Evolutionary conservation across 2,329 filamentous ascomycete genomes (phyloP).

Genomic region (Pseudogymnoascus sp.): DNA sequence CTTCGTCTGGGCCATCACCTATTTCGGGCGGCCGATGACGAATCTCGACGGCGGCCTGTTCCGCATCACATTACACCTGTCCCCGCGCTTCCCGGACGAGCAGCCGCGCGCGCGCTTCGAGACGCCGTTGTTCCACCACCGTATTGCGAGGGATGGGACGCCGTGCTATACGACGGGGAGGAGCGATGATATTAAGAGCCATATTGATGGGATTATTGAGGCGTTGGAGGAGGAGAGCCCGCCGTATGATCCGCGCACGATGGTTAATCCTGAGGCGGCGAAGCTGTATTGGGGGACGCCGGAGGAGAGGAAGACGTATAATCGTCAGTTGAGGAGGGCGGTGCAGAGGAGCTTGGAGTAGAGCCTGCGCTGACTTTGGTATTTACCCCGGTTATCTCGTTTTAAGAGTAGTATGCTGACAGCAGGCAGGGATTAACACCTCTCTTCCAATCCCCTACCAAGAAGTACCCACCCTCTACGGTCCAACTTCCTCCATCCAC

Average conservation of each 20-base stretch:
- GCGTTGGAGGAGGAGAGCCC: slow-evolving; percentile 82
- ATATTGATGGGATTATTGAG: slow-evolving; percentile 76
- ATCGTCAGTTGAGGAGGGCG: slow-evolving; percentile 68
- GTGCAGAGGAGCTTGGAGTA: slow-evolving; percentile 63
- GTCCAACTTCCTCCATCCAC: background rate
- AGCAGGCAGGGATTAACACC: no score
- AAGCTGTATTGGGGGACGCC: slow-evolving; percentile 77
- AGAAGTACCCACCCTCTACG: no score
- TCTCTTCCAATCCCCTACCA: background rate
- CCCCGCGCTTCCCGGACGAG: slow-evolving; percentile 77
- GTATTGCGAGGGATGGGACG: slow-evolving; percentile 71
- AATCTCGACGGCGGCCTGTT: slow-evolving; percentile 90
- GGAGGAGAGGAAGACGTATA: slow-evolving; percentile 78
- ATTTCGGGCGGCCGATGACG: slow-evolving; percentile 87
- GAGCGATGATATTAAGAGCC: slow-evolving; percentile 69
- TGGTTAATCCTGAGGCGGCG: slow-evolving; percentile 79
- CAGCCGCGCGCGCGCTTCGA: slow-evolving; percentile 78
- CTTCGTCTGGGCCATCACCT: slow-evolving; percentile 80
- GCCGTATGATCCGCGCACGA: slow-evolving; percentile 80
- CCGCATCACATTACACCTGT: slow-evolving; percentile 70
- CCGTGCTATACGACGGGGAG: slow-evolving; percentile 72
- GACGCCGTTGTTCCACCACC: slow-evolving; percentile 79
- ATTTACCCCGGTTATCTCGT: no score
- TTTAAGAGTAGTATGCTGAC: background rate
- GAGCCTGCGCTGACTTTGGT: no score